phyloP scores from a whole-genome alignment of 2,329 filamentous ascomycete species.

The Aureobasidium lini region DNA sequence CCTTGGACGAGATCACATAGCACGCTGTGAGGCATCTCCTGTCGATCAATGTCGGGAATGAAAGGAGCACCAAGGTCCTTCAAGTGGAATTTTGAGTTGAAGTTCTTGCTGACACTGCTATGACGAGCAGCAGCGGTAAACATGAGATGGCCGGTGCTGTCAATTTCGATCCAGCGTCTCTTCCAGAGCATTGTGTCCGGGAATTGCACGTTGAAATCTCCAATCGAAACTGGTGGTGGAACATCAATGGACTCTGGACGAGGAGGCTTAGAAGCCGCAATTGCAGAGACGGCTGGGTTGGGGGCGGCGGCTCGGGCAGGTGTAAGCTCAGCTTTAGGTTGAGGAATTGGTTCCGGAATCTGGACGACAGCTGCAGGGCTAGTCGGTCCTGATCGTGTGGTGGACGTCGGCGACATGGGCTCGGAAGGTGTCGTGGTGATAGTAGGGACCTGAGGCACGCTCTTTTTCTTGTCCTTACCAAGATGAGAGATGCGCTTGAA shows the following conservation, averaged over 20 bases:
- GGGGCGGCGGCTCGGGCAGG: not conserved
- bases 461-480: constrained; percentile 41
- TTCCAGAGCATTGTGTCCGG: constrained; percentile 96
- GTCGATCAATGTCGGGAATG: constrained; percentile 79
- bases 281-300: not conserved
- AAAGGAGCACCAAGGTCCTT: constrained; percentile 74
- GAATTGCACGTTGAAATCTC: constrained; percentile 94
- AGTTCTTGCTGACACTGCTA: constrained; percentile 43
- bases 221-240: constrained; percentile 59
- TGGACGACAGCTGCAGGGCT: not conserved
- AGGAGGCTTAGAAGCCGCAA: constrained; percentile 4
- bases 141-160: constrained; percentile 74
- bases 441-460: constrained; percentile 28
- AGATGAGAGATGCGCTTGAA: constrained; percentile 53
- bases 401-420: not conserved
- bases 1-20: constrained; percentile 53
- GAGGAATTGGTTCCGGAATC: not conserved
- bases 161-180: constrained; percentile 77
- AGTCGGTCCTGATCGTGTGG: not conserved
- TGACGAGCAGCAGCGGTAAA: constrained; percentile 62
- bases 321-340: not conserved
- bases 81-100: constrained; percentile 75
- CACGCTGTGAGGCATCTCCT: constrained; percentile 86
- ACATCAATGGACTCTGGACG: constrained; percentile 26
- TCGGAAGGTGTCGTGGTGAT: constrained; percentile 8